Percentiles rank a stretch among this genome's conserved stretches.
Evolutionary conservation across 202 grass and related monocot species (phyloP).

Genomic region (Saccharum hybrid): DNA sequence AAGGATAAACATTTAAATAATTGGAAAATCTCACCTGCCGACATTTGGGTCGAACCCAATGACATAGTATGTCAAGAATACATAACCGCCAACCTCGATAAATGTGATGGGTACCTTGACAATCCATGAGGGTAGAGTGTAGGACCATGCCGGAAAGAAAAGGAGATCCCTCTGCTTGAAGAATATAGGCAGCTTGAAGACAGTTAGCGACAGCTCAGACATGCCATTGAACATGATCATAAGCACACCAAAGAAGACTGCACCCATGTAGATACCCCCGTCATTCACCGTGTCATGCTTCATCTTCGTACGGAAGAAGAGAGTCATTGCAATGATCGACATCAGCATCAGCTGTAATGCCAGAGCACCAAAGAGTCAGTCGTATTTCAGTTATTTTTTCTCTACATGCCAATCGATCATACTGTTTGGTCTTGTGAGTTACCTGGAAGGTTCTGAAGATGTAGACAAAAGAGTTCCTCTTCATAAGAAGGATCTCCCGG

Average conservation of each 20-base stretch:
- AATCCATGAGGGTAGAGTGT: conserved; percentile 29
- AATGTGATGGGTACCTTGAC: conserved; percentile 22
- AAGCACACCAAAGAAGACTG: conserved; percentile 7
- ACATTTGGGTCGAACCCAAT: conserved; percentile 18
- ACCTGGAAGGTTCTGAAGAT: conserved; percentile 48
- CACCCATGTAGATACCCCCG: background rate
- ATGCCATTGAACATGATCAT: conserved; percentile 27
- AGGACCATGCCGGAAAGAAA: conserved; percentile 29
- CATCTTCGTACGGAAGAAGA: conserved; percentile 28
- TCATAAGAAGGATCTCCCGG: conserved; percentile 80
- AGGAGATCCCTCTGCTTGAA: conserved; percentile 33
- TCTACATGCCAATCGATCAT: background rate
- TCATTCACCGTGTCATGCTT: background rate
- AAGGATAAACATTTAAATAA: background rate
- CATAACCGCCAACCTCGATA: conserved; percentile 15
- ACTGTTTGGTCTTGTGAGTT: background rate
- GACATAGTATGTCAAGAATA: conserved; percentile 26
- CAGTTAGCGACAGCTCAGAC: background rate
- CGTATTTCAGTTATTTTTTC: background rate
- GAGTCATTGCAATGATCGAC: background rate
- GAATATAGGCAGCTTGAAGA: conserved; percentile 21
- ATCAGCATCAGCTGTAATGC: background rate
- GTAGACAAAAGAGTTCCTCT: conserved; percentile 85
- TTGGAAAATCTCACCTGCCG: background rate
- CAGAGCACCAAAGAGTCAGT: background rate